Percentiles rank a stretch among this genome's conserved stretches.
These are phyloP conservation scores for Tetrapyrgos nigripes DNA, from an alignment of 1,284 basidiomycete genomes.

Conservation along the genomic window DNA sequence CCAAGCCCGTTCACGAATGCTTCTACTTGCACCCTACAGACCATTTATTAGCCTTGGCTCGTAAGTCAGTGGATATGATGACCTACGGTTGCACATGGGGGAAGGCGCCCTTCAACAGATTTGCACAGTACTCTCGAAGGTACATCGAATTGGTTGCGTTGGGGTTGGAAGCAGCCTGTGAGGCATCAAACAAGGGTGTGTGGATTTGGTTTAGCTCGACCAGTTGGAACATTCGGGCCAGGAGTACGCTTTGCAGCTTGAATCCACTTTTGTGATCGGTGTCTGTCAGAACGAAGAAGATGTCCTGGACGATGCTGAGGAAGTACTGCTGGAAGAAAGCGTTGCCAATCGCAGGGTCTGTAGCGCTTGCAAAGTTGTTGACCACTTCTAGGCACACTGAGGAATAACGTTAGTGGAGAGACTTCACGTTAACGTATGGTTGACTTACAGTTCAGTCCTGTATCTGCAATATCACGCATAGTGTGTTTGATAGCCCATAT, in stretches of 20 bases:
- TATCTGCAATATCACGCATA: slow-evolving; percentile 98
- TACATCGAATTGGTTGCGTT: slow-evolving; percentile 84
- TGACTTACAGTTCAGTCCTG: slow-evolving; percentile 83
- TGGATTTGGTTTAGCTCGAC: slow-evolving; percentile 86
- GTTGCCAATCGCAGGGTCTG: slow-evolving; percentile 77
- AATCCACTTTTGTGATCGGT: slow-evolving; percentile 99
- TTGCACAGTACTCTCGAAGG: slow-evolving; percentile 89
- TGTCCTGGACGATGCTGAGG: slow-evolving; percentile 93
- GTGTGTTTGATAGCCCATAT: slow-evolving; percentile 99
- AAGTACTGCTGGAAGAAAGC: slow-evolving; percentile 85
- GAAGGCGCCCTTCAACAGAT: slow-evolving; percentile 88
- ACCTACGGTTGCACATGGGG: slow-evolving; percentile 86
- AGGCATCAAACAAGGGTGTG: slow-evolving; percentile 87
- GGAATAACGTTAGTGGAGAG: slow-evolving; percentile 22
- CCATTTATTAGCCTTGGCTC: slow-evolving; percentile 3
- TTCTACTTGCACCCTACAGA: slow-evolving; percentile 70
- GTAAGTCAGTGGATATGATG: too few relatives aligned
- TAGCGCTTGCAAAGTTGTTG: slow-evolving; percentile 91
- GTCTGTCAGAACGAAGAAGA: slow-evolving; percentile 97
- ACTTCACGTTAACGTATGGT: slow-evolving; percentile 10
- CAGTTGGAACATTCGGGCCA: slow-evolving; percentile 94
- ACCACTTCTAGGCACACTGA: slow-evolving; percentile 93
- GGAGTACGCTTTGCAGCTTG: slow-evolving; percentile 89
- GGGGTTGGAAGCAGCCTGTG: slow-evolving; percentile 74
- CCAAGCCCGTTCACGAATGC: slow-evolving; percentile 84